Evolutionary conservation across 257 asterid genomes (phyloP).

Genomic region (Leonotis leonurus): DNA sequence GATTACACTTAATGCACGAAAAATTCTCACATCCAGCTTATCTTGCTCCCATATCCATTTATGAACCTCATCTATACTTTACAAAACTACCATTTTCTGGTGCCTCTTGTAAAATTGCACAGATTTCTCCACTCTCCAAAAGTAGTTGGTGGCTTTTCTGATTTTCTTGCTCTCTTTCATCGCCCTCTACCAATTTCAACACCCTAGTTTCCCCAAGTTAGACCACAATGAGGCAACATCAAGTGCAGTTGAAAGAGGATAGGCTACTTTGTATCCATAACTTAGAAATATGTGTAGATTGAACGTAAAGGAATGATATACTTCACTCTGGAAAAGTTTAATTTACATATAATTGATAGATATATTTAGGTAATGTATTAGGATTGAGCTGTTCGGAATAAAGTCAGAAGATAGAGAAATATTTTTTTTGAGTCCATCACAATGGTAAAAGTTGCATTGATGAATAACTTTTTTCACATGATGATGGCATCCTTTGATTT

Average conservation of each 20-base stretch:
- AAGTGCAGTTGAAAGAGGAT: not conserved
- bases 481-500: not conserved
- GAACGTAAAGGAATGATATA: not conserved
- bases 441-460: too few species aligned
- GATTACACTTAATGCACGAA: not conserved
- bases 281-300: not conserved
- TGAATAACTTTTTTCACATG: too few species aligned
- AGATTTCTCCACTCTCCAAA: not conserved
- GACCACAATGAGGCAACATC: not conserved
- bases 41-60: too few species aligned
- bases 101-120: not conserved
- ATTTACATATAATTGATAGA: not conserved
- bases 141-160: not conserved
- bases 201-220: not conserved
- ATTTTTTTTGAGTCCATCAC: too few species aligned
- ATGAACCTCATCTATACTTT: not conserved
- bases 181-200: constrained; percentile 1
- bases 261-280: not conserved
- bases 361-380: not conserved
- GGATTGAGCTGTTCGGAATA: not conserved
- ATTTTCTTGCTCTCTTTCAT: not conserved
- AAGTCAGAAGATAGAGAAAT: not conserved
- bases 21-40: too few species aligned
- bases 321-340: not conserved
- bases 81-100: not conserved